Evolutionary conservation across 495 filamentous ascomycete genomes (phyloP), one percentile per base, ranked within the genome.

Genomic region (Trichoderma virens): DNA sequence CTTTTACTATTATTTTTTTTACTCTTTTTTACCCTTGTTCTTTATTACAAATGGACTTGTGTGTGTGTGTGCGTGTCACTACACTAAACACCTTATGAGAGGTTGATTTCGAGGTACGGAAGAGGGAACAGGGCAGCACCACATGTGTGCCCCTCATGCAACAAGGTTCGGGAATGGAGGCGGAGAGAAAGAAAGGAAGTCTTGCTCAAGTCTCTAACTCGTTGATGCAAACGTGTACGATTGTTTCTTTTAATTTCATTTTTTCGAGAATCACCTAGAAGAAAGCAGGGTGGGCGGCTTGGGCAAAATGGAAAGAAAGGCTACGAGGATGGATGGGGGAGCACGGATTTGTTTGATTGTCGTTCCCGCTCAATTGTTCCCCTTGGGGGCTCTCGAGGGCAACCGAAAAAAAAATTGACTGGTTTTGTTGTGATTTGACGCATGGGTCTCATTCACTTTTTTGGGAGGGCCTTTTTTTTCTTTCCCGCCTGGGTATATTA

Each of bases 381-480:
- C 8, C 7, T 56, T 14, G 27, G 51, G 51, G 13, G 20, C 51
- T 30, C 51, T 56, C 51, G 51, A 56, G 51, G 51, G 51, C 51
- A 56, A n/a, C 51, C 51, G 51, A 35, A 47, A 25, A 56, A 54
- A 56, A 56, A 56, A 13, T 14, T 56, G 51, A 56, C 51, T 56
- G 51, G 51, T 56, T 56, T 56, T 30, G 51, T 56, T 56, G 51
- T 56, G 51, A 56, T 28, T 56, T 56, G 51, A 56, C 23, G 51
- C 51, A 56, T 56, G 51, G 51, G 43, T 27, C 51, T 56, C 51
- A 56, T 56, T 56, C 51, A 56, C 45, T 56, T 56, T 47, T 47
- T 31, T 31, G 51, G 51, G 51, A 56, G 51, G 51, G 51, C 23
- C 51, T 30, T 16, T 56, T 56, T 56, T 56, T 56, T 30, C 14